Evolutionary conservation across 1,284 basidiomycete genomes (phyloP).

Genomic region (Meripilus lineatus): DNA sequence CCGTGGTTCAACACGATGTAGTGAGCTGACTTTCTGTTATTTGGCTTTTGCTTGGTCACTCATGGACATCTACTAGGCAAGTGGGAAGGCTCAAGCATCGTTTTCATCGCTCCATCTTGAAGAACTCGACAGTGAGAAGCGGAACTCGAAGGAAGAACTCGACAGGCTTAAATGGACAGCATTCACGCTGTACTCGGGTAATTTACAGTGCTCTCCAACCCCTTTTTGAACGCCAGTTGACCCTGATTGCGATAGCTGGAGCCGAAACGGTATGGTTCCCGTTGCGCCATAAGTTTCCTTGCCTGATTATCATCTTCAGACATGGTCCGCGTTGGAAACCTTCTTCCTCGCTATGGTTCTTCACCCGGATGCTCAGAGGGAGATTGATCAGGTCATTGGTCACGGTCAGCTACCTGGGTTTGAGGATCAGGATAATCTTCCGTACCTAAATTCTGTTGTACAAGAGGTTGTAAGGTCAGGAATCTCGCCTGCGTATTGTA

Average conservation of each 20-base stretch:
- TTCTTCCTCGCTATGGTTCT: neutral
- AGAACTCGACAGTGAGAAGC: conserved; percentile 14
- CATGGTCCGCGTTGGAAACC: neutral
- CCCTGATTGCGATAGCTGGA: neutral
- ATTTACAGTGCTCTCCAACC: neutral
- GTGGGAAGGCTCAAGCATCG: conserved; percentile 15
- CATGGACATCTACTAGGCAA: conserved; percentile 7
- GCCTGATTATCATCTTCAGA: neutral
- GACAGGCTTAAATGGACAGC: neutral
- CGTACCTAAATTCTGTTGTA: conserved; percentile 7
- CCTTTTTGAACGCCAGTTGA: neutral
- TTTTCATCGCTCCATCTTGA: conserved; percentile 16
- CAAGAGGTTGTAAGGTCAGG: conserved; percentile 5
- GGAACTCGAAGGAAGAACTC: conserved; percentile 12
- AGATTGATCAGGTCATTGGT: conserved; percentile 8
- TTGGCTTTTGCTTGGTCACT: too few species aligned
- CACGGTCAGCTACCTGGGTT: conserved; percentile 9
- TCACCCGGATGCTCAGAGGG: neutral
- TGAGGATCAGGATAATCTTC: conserved; percentile 1
- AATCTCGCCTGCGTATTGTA: neutral
- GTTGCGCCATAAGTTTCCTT: neutral
- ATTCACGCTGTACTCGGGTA: conserved; percentile 2
- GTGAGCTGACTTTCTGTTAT: neutral
- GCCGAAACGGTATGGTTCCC: neutral
- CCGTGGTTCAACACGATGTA: neutral